phyloP scores from a whole-genome alignment of 805 yeast species.

The Suhomyces faveliae region DNA sequence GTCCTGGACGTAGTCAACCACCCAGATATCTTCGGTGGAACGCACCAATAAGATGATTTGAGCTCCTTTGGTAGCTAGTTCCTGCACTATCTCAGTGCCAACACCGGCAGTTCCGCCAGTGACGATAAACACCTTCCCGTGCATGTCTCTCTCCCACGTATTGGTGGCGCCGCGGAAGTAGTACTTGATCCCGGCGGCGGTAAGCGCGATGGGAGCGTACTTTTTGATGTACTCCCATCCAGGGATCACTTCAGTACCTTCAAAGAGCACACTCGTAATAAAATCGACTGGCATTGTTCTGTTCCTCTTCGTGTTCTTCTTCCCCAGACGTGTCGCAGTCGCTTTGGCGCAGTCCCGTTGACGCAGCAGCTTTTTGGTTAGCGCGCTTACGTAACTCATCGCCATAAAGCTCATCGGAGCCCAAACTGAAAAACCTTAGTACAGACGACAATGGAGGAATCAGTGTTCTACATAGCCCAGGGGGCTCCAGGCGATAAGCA shows the following conservation, averaged over 20 bases:
- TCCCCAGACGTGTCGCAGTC: neutral
- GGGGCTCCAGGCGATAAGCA: conserved; percentile 46
- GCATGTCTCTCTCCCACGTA: conserved; percentile 90
- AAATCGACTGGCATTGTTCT: conserved; percentile 79
- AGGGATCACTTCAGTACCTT: conserved; percentile 77
- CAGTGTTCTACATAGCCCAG: conserved; percentile 45
- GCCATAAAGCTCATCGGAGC: conserved; percentile 1
- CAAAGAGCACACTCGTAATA: conserved; percentile 60
- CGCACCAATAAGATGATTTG: conserved; percentile 76
- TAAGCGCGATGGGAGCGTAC: conserved; percentile 48
- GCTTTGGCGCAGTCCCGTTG: too few species aligned
- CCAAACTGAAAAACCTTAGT: neutral
- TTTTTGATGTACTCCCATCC: conserved; percentile 60
- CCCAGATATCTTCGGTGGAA: conserved; percentile 65
- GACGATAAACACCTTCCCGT: conserved; percentile 79
- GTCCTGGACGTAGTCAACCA: conserved; percentile 75
- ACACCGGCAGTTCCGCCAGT: conserved; percentile 96
- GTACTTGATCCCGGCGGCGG: conserved; percentile 49
- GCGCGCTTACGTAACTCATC: neutral
- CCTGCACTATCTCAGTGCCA: conserved; percentile 73
- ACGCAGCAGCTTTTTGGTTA: too few species aligned
- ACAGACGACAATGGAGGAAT: conserved; percentile 44
- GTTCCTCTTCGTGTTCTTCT: neutral
- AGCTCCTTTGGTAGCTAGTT: conserved; percentile 80
- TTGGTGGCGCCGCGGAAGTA: conserved; percentile 78